Conservation (phyloP, 306 rosid genomes). For the Comarum palustre region DNA sequence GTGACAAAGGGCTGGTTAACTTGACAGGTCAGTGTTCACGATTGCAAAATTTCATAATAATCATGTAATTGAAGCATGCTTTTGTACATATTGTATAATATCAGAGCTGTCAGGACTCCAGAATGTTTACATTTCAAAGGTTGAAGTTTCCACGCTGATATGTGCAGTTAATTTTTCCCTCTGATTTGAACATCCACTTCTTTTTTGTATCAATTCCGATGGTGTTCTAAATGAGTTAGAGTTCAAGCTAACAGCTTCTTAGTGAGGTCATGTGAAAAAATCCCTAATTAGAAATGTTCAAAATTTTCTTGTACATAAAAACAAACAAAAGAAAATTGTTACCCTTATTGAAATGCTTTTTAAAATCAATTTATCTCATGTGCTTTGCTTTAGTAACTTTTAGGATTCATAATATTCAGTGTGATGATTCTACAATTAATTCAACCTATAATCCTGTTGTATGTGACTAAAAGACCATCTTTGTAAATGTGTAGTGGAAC, state of each 20-base stretch:
- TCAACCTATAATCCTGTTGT: neutral
- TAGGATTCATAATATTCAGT: too few relatives aligned
- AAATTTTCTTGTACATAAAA: neutral
- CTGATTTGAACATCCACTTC: neutral
- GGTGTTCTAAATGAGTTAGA: neutral
- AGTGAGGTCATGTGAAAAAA: neutral
- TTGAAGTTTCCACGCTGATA: neutral
- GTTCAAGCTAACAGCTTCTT: neutral
- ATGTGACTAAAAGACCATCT: neutral
- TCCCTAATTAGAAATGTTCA: neutral
- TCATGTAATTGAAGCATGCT: neutral
- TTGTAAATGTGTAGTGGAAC: neutral
- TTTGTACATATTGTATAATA: neutral
- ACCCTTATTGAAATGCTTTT: neutral
- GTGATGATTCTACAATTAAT: neutral
- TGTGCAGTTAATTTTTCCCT: neutral
- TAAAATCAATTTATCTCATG: neutral
- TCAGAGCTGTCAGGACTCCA: neutral
- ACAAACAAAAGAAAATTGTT: neutral
- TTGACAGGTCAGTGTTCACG: conserved; percentile 56
- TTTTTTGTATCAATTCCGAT: neutral
- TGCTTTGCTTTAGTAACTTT: neutral
- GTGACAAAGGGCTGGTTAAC: conserved; percentile 76
- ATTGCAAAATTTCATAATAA: conserved; percentile 16
- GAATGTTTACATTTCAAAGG: neutral